phyloP scores from a whole-genome alignment of 78 protist genomes.

The Speleostelium caveatum region DNA sequence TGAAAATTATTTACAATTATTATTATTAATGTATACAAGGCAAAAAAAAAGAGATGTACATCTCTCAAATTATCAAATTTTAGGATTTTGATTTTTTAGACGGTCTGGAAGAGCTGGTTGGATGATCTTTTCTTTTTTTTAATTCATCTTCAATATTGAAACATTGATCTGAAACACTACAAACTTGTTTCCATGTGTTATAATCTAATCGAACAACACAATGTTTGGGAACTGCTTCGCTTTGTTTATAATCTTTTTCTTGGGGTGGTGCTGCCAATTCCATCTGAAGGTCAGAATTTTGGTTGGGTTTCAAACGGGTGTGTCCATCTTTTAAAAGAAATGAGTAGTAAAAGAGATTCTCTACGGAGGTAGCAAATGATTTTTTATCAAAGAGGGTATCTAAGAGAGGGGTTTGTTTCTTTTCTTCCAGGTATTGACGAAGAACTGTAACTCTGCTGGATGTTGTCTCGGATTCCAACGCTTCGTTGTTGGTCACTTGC shows the following conservation, averaged over 20 bases:
- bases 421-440: constrained; percentile 25
- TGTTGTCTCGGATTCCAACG: constrained; percentile 27
- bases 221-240: constrained; percentile 17
- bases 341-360: constrained; percentile 59
- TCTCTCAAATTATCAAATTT: too few relatives aligned
- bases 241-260: constrained; percentile 36
- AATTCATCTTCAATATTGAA: not conserved
- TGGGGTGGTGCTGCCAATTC: constrained; percentile 45
- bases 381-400: constrained; percentile 21
- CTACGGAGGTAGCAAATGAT: constrained; percentile 46
- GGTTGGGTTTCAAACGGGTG: not conserved
- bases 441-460: constrained; percentile 43
- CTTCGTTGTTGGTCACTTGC: not conserved
- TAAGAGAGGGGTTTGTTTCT: constrained; percentile 2
- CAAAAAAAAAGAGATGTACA: too few relatives aligned
- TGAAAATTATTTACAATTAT: too few relatives aligned
- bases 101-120: too few relatives aligned
- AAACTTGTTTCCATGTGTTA: constrained; percentile 9
- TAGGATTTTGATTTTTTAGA: too few relatives aligned
- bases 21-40: too few relatives aligned
- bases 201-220: constrained; percentile 49
- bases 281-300: not conserved
- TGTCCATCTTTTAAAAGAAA: constrained; percentile 68
- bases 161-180: not conserved
- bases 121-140: not conserved